Percentiles rank a stretch among this genome's conserved stretches.
Evolutionary conservation across 805 yeast genomes (phyloP).

Genomic region (Candida montana): DNA sequence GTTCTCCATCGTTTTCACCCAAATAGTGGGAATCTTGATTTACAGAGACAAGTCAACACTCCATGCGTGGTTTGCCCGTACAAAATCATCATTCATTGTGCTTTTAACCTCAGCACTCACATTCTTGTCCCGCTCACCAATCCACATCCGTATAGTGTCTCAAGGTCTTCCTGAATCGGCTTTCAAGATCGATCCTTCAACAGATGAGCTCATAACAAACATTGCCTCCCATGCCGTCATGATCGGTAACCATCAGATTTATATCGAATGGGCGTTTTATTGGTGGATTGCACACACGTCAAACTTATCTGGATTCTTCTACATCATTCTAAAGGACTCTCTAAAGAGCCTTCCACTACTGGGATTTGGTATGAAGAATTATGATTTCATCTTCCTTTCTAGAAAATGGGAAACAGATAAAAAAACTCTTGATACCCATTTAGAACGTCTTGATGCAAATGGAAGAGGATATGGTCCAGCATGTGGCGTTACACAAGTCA

Average conservation of each 20-base stretch:
- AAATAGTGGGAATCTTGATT: constrained; percentile 33
- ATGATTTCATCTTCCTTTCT: constrained; percentile 70
- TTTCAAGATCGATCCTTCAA: constrained; percentile 8
- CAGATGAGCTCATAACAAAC: constrained; percentile 12
- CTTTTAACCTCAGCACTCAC: constrained; percentile 47
- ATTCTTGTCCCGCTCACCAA: constrained; percentile 40
- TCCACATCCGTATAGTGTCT: constrained; percentile 46
- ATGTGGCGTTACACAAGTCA: constrained; percentile 28
- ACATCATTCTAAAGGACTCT: constrained; percentile 75
- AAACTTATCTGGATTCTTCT: constrained; percentile 55
- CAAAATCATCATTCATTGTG: constrained; percentile 55
- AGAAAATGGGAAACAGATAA: constrained; percentile 85
- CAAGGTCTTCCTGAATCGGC: constrained; percentile 25
- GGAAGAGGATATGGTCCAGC: constrained; percentile 54
- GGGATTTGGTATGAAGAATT: constrained; percentile 83
- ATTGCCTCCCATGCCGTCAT: constrained; percentile 52
- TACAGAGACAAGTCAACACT: too few species aligned
- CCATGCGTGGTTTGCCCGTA: constrained; percentile 41
- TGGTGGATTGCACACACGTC: constrained; percentile 84
- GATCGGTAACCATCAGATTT: constrained; percentile 90
- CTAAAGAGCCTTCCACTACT: constrained; percentile 63
- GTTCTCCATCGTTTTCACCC: constrained; percentile 42
- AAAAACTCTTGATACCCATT: constrained; percentile 46
- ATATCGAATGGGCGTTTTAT: constrained; percentile 86
- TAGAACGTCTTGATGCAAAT: constrained; percentile 54